These are phyloP conservation scores for Lachnellula arida DNA, from an alignment of 2,329 filamentous ascomycete genomes.

Conservation along the genomic window DNA sequence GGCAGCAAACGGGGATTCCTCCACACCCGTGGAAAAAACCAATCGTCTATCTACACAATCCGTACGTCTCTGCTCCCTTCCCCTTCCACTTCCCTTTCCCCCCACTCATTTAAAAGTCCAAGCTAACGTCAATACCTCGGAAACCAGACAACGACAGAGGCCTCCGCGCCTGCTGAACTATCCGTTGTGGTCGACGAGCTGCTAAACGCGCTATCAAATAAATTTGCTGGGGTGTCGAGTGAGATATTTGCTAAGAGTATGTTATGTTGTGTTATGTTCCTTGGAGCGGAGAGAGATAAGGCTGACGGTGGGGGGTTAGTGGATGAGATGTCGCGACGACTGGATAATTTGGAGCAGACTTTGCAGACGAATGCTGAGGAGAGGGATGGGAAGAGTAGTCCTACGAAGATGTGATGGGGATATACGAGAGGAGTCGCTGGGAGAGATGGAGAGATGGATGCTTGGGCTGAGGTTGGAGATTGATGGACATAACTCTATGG, in stretches of 20 bases:
- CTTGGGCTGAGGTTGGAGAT: neutral
- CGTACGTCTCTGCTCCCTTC: neutral
- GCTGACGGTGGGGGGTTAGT: constrained; percentile 47
- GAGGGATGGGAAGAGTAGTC: constrained; percentile 23
- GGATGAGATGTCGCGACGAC: constrained; percentile 86
- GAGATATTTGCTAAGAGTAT: constrained; percentile 87
- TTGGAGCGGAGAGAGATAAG: neutral
- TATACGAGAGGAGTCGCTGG: neutral
- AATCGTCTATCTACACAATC: neutral
- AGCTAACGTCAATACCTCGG: neutral
- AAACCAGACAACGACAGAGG: constrained; percentile 19
- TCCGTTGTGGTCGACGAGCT: constrained; percentile 73
- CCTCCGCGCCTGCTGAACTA: constrained; percentile 28
- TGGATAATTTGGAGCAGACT: constrained; percentile 65
- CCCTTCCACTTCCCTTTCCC: neutral
- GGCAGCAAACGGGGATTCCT: neutral
- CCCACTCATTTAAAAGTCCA: neutral
- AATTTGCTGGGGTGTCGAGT: constrained; percentile 78
- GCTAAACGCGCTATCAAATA: constrained; percentile 75
- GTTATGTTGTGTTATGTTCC: constrained; percentile 29
- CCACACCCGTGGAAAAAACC: neutral
- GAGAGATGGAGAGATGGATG: neutral
- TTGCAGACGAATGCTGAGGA: constrained; percentile 23
- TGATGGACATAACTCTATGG: neutral
- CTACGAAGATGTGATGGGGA: constrained; percentile 20